Evolutionary conservation across 2,329 filamentous ascomycete species (phyloP).

Genomic region (Dendrostoma leiphaemia): DNA sequence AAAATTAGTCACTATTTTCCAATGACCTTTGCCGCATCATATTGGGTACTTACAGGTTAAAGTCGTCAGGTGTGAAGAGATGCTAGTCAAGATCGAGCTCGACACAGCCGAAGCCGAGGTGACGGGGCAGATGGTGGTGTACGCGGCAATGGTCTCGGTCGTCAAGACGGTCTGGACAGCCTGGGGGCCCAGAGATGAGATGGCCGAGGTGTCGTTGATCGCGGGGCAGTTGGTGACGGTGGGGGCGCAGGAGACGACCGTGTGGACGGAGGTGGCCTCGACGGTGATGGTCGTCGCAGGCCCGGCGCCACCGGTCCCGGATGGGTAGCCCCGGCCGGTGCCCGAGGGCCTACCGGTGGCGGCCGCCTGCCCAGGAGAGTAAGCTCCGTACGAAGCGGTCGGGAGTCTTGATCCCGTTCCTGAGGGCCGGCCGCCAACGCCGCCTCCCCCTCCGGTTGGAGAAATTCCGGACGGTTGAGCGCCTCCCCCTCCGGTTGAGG

Average conservation of each 20-base stretch:
- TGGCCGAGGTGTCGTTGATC: background rate
- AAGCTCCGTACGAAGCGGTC: no score
- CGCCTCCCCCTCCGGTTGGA: no score
- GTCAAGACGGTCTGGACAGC: constrained; percentile 1
- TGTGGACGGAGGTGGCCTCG: background rate
- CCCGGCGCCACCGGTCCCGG: no score
- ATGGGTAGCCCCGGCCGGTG: no score
- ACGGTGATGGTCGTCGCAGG: constrained; percentile 7
- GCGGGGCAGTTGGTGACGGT: constrained; percentile 9
- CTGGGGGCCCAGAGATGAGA: background rate
- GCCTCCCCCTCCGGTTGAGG: no score
- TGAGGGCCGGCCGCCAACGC: no score
- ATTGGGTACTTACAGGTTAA: constrained; percentile 1
- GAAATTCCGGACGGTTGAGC: no score
- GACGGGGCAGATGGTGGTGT: constrained; percentile 12
- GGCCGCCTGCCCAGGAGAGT: no score
- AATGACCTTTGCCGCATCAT: no score
- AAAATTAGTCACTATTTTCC: no score
- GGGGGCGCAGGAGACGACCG: constrained; percentile 2
- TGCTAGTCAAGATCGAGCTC: constrained; percentile 1
- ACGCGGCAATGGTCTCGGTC: constrained; percentile 6
- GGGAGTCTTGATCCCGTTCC: no score
- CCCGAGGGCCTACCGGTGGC: no score
- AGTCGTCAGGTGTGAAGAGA: constrained; percentile 1
- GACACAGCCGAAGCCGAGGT: background rate